A percentile compares a stretch with the other conserved stretches of the same genome.
These are phyloP conservation scores for Venturia aucupariae DNA, from an alignment of 2,329 filamentous ascomycete species.

Conservation along the genomic window DNA sequence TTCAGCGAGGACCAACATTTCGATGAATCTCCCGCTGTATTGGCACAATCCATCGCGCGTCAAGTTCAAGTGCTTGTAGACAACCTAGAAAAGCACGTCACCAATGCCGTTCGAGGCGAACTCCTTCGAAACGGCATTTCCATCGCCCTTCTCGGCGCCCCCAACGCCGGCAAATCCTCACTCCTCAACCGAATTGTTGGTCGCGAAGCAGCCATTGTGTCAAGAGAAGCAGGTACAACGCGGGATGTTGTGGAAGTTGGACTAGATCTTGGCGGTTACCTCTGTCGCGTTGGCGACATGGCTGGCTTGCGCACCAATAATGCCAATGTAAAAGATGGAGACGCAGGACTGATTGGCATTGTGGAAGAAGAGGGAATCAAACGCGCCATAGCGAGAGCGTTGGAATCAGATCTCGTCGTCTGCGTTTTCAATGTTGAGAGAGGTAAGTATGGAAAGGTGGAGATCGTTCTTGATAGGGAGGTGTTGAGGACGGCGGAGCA, in stretches of 20 bases:
- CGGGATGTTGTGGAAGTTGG: conserved; percentile 88
- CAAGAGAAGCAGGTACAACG: conserved; percentile 84
- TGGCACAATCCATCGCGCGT: conserved; percentile 59
- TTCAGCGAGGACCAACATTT: conserved; percentile 98
- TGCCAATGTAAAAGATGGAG: conserved; percentile 15
- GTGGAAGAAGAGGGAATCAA: conserved; percentile 88
- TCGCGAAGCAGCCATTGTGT: conserved; percentile 90
- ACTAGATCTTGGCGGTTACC: conserved; percentile 79
- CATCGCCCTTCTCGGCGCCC: conserved; percentile 78
- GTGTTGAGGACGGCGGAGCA: conserved; percentile 45
- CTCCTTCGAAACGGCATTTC: conserved; percentile 76
- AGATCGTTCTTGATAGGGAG: conserved; percentile 43
- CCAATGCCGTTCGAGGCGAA: conserved; percentile 73
- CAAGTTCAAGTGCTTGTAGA: conserved; percentile 54
- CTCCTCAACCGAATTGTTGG: conserved; percentile 85
- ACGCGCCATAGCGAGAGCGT: conserved; percentile 69
- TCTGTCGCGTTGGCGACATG: conserved; percentile 92
- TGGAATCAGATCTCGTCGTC: conserved; percentile 77
- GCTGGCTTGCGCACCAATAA: conserved; percentile 63
- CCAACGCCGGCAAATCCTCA: conserved; percentile 92
- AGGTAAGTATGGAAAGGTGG: conserved; percentile 24
- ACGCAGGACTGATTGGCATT: conserved; percentile 47
- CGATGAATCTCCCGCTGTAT: conserved; percentile 68
- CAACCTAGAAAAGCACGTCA: conserved; percentile 59
- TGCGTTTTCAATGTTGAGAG: conserved; percentile 71